Percentiles rank a stretch among this genome's conserved stretches.
Evolutionary conservation across 352 stramenopile genomes (phyloP).

Genomic region (Phytopythium cucurbitacearum): DNA sequence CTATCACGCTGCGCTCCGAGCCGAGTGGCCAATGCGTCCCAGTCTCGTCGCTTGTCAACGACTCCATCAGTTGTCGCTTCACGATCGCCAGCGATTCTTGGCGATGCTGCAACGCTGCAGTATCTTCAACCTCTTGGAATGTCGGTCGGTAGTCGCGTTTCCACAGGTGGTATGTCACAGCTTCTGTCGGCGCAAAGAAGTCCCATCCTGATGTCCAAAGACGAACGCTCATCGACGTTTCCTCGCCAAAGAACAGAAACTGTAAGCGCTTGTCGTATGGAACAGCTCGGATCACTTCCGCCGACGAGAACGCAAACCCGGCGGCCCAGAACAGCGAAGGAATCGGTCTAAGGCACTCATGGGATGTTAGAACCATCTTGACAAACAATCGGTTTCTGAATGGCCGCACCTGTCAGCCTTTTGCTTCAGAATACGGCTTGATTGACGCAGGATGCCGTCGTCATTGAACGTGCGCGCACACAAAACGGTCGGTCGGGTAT

Average conservation of each 20-base stretch:
- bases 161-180: conserved; percentile 90
- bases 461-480: conserved; percentile 59
- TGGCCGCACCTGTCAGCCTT: conserved; percentile 21
- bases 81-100: conserved; percentile 22
- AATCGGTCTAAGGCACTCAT: conserved; percentile 31
- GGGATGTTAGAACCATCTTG: background rate
- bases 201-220: conserved; percentile 90
- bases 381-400: background rate
- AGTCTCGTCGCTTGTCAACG: background rate
- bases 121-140: conserved; percentile 67
- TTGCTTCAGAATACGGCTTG: conserved; percentile 42
- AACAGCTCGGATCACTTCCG: conserved; percentile 50
- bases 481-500: conserved; percentile 51
- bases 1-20: conserved; percentile 25
- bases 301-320: conserved; percentile 65
- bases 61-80: conserved; percentile 14
- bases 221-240: conserved; percentile 87
- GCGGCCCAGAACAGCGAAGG: conserved; percentile 69
- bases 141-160: conserved; percentile 65
- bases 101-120: conserved; percentile 19
- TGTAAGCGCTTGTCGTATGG: conserved; percentile 84
- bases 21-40: conserved; percentile 18
- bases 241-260: conserved; percentile 94
- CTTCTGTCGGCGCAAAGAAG: conserved; percentile 83
- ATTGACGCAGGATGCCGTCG: conserved; percentile 50